Evolutionary conservation across 305 asterid genomes (phyloP), one percentile per base, ranked within the genome.

Genomic region (Solanum hybrid): DNA sequence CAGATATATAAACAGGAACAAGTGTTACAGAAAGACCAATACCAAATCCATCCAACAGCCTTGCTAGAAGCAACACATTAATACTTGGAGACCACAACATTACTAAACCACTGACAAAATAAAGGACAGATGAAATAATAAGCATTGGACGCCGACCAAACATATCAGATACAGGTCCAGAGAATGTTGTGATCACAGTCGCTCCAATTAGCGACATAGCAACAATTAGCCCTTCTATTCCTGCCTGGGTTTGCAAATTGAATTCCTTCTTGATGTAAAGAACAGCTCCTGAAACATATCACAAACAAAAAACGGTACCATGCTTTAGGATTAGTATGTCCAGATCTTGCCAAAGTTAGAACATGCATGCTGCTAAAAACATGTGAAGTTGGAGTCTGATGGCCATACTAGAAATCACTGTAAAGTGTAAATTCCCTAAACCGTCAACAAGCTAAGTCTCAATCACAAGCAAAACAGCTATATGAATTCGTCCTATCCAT

Each of bases 201-300:
- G 99, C 99, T 64, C 99, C 99, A 26, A 97, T 96, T 38, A 97
- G 92, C 14, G 99, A 96, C 95, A 91, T 97, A 27, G 98, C 99
- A 71, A 97, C 98, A 38, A 97, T 95, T 3, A 97, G 94, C 38
- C 99, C 99, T 93, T 96, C 99, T 72, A 96, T 93, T 13, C 97
- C 96, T 26, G 99, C 98, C 87, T 95, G 94, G 12, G 79, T 91
- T 92, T 95, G 92, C 92, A 97, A 92, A 40, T 96, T 87, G 38
- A 95, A 97, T 91, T 96, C 99, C 93, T 90, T 92, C 88, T 97
- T 96, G 92, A 96, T 96, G 94, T 97, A 97, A 81, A 97, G 94
- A 90, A 97, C 96, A 56, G 99, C 92, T 81, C 98, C 99, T 97
- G 95, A 91, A 90, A 91, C 35, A 29, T 27, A 60, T 84, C 13